Conservation (phyloP, 345 rosid species). For the Raphanus sativus region DNA sequence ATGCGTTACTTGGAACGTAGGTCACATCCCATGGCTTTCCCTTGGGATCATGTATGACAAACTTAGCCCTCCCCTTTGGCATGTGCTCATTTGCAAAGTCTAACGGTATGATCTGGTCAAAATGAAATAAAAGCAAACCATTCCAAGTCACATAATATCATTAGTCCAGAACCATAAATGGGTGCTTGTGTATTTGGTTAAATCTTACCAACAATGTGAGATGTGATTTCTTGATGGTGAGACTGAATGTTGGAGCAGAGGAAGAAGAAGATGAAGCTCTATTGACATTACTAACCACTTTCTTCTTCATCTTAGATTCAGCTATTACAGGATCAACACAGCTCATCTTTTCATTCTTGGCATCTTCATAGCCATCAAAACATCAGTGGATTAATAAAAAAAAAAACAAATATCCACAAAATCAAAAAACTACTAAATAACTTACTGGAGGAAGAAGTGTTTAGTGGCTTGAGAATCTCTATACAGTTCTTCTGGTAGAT, state of each 20-base stretch:
- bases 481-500: slow-evolving; percentile 1
- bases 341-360: not conserved
- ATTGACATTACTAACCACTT: not conserved
- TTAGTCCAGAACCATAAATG: not conserved
- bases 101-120: not conserved
- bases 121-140: not conserved
- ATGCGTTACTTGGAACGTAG: not conserved
- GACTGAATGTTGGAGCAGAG: slow-evolving; percentile 1
- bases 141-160: not conserved
- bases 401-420: not conserved
- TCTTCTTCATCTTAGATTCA: not conserved
- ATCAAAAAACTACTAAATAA: not conserved
- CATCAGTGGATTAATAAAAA: not conserved
- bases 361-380: not conserved
- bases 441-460: slow-evolving; percentile 1
- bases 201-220: slow-evolving; percentile 7
- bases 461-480: slow-evolving; percentile 13
- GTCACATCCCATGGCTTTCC: slow-evolving; percentile 1
- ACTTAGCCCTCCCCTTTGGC: slow-evolving; percentile 1
- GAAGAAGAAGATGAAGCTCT: slow-evolving; percentile 14
- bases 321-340: not conserved
- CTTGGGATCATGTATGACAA: slow-evolving; percentile 14
- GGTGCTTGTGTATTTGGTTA: not conserved
- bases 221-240: slow-evolving; percentile 14
- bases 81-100: slow-evolving; percentile 3